phyloP scores from a whole-genome alignment of 2,329 filamentous ascomycete genomes.

The Paraphaeosphaeria sporulosa region DNA sequence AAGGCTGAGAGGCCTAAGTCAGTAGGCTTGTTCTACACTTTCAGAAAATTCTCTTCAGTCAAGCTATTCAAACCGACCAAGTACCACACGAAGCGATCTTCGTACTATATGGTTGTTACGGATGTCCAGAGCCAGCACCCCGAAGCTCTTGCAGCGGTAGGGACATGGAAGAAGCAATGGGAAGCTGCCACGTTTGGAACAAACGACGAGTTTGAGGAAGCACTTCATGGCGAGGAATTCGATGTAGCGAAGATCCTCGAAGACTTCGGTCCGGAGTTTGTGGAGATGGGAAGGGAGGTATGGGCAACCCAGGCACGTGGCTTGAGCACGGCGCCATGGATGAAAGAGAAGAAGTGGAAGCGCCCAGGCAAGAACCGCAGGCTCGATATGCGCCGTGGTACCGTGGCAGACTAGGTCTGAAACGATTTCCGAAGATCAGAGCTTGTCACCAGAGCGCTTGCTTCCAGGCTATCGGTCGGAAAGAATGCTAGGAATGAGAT shows the following conservation, averaged over 20 bases:
- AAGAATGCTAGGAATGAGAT: no score
- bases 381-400: no score
- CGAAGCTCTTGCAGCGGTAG: conserved; percentile 48
- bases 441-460: no score
- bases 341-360: not conserved
- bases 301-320: conserved; percentile 21
- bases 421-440: no score
- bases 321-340: conserved; percentile 2
- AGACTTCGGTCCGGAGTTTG: conserved; percentile 24
- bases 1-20: conserved; percentile 54
- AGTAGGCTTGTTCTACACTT: conserved; percentile 48
- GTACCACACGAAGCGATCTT: conserved; percentile 54
- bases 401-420: no score
- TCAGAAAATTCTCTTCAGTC: conserved; percentile 54
- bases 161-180: conserved; percentile 23
- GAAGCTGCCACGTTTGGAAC: conserved; percentile 22
- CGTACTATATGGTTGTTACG: conserved; percentile 63
- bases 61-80: conserved; percentile 55
- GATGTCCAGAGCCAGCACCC: conserved; percentile 46
- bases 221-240: not conserved
- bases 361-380: no score
- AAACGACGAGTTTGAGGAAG: conserved; percentile 16
- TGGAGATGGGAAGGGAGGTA: conserved; percentile 20
- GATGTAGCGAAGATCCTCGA: conserved; percentile 17
- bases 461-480: no score